Conservation (phyloP, 805 yeast species). For the Ogataea angusta region DNA sequence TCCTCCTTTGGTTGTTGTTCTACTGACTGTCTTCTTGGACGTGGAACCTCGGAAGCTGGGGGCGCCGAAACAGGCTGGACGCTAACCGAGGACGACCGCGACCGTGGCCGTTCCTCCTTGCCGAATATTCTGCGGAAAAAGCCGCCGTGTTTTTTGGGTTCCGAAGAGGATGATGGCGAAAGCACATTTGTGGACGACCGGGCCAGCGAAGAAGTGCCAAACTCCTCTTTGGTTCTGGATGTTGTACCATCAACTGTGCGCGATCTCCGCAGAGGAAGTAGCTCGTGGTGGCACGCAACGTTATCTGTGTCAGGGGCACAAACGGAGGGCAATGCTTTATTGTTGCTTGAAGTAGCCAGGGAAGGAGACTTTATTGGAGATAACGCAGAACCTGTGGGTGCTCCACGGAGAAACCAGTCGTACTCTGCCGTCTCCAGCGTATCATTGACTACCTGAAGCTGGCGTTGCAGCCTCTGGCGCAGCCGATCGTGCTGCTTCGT, state of each 20-base stretch:
- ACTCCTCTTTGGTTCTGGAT: constrained; percentile 12
- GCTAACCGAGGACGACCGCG: constrained; percentile 8
- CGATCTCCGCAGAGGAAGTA: constrained; percentile 21
- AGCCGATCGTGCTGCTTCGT: constrained; percentile 29
- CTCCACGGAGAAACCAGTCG: constrained; percentile 32
- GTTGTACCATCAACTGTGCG: constrained; percentile 26
- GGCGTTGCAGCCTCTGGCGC: constrained; percentile 29
- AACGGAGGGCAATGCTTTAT: constrained; percentile 29
- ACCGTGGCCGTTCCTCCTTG: constrained; percentile 14
- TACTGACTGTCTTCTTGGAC: not conserved
- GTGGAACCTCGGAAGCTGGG: no score
- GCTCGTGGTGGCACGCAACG: constrained; percentile 4
- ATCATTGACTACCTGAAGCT: constrained; percentile 18
- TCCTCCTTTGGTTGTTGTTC: not conserved
- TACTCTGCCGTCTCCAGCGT: constrained; percentile 26
- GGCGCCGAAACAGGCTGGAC: no score
- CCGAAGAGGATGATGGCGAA: not conserved
- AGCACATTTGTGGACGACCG: constrained; percentile 31
- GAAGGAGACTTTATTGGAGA: constrained; percentile 29
- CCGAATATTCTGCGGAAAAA: constrained; percentile 27
- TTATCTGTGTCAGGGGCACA: constrained; percentile 19
- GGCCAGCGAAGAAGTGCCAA: constrained; percentile 11
- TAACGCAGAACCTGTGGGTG: constrained; percentile 7
- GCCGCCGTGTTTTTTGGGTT: constrained; percentile 19
- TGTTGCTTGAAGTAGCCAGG: constrained; percentile 19